Percentiles rank a stretch among this genome's conserved stretches.
phyloP scores from a whole-genome alignment of 768 basidiomycete species.

The Panellus pusillus region DNA sequence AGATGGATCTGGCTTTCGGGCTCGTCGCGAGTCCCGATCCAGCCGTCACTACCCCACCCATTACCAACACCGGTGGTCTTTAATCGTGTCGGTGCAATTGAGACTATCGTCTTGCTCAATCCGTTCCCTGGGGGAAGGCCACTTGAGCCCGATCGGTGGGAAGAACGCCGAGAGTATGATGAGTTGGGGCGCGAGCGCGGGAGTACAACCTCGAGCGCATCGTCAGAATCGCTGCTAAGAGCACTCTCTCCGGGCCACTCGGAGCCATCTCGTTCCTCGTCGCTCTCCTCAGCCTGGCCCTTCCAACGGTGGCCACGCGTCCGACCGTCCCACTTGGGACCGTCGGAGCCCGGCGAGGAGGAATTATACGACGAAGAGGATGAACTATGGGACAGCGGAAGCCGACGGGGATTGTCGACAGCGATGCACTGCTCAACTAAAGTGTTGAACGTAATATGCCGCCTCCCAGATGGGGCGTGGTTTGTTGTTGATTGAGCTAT shows the following conservation, averaged over 20 bases:
- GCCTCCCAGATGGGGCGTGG: constrained; percentile 41
- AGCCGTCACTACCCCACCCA: constrained; percentile 33
- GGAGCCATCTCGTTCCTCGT: constrained; percentile 18
- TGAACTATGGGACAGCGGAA: constrained; percentile 7
- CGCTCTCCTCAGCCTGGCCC: constrained; percentile 29
- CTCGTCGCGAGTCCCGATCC: constrained; percentile 51
- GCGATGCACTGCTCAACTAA: constrained; percentile 97
- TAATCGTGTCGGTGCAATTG: constrained; percentile 70
- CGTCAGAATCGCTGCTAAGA: constrained; percentile 18
- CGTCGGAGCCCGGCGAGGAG: not conserved
- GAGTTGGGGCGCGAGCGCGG: constrained; percentile 19
- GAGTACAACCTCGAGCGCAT: constrained; percentile 16
- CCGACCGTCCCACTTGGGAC: constrained; percentile 17
- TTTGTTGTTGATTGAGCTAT: constrained; percentile 3
- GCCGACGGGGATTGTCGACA: constrained; percentile 65
- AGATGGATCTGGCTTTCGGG: constrained; percentile 19
- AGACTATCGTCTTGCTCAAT: constrained; percentile 38
- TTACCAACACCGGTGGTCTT: constrained; percentile 70
- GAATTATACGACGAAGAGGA: constrained; percentile 2
- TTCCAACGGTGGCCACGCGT: constrained; percentile 21
- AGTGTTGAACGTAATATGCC: constrained; percentile 96
- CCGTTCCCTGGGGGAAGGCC: not conserved
- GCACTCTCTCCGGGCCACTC: constrained; percentile 23
- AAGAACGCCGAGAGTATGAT: constrained; percentile 7
- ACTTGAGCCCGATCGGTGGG: not conserved